These are phyloP conservation scores for Trametes versicolor DNA, from an alignment of 1,284 basidiomycete genomes.

Conservation along the genomic window DNA sequence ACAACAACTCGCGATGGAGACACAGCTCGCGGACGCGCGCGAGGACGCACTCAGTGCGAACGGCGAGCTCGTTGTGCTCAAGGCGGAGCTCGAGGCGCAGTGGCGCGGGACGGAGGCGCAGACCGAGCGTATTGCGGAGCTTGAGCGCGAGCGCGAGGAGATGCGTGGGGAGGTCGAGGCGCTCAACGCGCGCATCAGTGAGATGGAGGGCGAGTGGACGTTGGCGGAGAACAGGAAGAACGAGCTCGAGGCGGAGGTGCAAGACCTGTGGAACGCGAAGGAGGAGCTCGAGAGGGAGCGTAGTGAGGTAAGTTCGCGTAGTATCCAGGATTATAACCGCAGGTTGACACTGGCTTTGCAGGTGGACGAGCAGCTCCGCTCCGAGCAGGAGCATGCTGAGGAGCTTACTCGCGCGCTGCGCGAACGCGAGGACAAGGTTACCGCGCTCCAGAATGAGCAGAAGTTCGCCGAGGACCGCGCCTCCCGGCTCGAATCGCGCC, in stretches of 20 bases:
- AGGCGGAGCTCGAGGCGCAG: constrained; percentile 67
- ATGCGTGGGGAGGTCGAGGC: constrained; percentile 54
- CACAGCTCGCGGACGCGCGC: constrained; percentile 42
- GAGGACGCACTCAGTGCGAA: constrained; percentile 50
- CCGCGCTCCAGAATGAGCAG: constrained; percentile 64
- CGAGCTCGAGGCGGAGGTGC: constrained; percentile 63
- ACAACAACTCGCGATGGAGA: constrained; percentile 44
- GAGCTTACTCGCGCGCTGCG: constrained; percentile 59
- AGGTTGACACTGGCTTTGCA: constrained; percentile 33
- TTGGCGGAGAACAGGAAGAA: constrained; percentile 62
- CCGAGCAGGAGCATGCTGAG: constrained; percentile 58
- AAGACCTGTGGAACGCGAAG: constrained; percentile 58
- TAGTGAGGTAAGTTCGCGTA: constrained; percentile 54
- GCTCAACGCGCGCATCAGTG: constrained; percentile 46
- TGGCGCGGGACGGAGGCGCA: constrained; percentile 64
- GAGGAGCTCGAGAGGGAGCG: constrained; percentile 63
- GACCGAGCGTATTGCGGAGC: constrained; percentile 41
- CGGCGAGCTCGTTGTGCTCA: constrained; percentile 59
- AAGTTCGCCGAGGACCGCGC: constrained; percentile 61
- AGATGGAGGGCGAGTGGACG: constrained; percentile 64
- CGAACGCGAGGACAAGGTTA: constrained; percentile 64
- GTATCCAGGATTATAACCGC: not conserved
- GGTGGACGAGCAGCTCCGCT: constrained; percentile 61
- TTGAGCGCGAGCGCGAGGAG: constrained; percentile 45
- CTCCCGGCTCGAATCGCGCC: constrained; percentile 63